A percentile compares a stretch with the other conserved stretches of the same genome.
phyloP scores from a whole-genome alignment of 108 stramenopile species.

The Fragilariopsis cylindrus region DNA sequence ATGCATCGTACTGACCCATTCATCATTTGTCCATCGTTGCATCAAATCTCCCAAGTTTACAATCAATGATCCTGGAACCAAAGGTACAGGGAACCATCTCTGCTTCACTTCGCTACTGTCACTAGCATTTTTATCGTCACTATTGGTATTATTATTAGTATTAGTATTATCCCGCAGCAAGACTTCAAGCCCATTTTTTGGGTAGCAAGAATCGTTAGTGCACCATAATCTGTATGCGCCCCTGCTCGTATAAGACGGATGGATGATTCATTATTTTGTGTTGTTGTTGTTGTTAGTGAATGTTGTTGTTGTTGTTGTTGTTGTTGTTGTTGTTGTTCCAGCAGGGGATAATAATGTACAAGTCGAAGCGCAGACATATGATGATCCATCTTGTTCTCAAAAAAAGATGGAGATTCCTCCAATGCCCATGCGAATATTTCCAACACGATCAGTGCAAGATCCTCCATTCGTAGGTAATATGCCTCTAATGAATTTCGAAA shows the following conservation, averaged over 20 bases:
- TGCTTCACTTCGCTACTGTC: neutral
- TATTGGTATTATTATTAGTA: neutral
- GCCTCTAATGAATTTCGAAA: constrained; percentile 41
- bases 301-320: neutral
- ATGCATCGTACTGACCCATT: constrained; percentile 80
- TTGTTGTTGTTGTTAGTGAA: constrained; percentile 7
- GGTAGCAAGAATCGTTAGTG: constrained; percentile 75
- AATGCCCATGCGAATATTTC: constrained; percentile 74
- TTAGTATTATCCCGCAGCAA: constrained; percentile 23
- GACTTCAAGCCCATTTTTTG: constrained; percentile 74
- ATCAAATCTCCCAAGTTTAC: constrained; percentile 93
- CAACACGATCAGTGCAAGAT: constrained; percentile 52
- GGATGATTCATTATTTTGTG: neutral
- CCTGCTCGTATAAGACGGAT: constrained; percentile 48
- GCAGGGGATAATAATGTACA: constrained; percentile 70
- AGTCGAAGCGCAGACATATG: constrained; percentile 75
- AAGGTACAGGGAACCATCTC: constrained; percentile 70
- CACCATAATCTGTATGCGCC: constrained; percentile 89
- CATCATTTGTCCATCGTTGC: constrained; percentile 86
- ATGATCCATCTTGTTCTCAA: constrained; percentile 63
- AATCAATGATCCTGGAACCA: constrained; percentile 57
- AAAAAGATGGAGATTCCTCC: constrained; percentile 42
- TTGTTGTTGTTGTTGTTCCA: neutral
- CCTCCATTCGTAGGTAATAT: constrained; percentile 78
- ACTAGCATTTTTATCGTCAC: constrained; percentile 1